Base-by-base conservation (phyloP, 768 basidiomycete species). In the Glaciozyma martinii region DNA sequence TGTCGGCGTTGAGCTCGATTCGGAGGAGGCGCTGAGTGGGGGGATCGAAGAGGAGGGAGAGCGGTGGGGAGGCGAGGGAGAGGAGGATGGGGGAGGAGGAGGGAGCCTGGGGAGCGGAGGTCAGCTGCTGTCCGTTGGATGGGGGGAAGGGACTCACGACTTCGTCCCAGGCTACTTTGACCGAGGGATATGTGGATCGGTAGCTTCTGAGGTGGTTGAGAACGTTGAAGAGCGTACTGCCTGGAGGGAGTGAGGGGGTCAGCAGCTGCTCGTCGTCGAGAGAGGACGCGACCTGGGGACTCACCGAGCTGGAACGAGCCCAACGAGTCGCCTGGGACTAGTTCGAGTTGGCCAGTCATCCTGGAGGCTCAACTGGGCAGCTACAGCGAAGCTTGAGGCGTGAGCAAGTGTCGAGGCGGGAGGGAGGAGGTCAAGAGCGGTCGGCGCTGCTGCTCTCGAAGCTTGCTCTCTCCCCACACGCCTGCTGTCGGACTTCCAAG, bases 271-370 rank as follows among this genome's bases (percentile, higher is more conserved):
- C 19, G 25, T 40, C 4, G 55, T 8, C 27, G 49, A 27, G 33
- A 44, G 47, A 32, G 57, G 43, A 44, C 5, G 32, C 27, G 29
- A 29, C 15, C n/a, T 6, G 27, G 23, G 23, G n/a, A 27, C 68
- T 60, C 52, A 70, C 71, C 68, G 21, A 72, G 69, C 32, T 56
- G 53, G 62, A 70, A 72, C 1, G 63, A 66, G 16, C 71, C 69
- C 16, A 72, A 59, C 18, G 61, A n/a, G 16, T 59, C 47, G 6
- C 64, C 68, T 16, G 64, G 71, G 5, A 37, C 7, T 19, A 70
- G 62, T 1, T 63, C 60, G 9, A 70, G 62, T 40, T 40, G 37
- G 37, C 37, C 37, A 40, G 37, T 40, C 37, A 40, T 40, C 37
- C 37, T 40, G 10, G 12, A 13, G 10, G 15, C 12, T 40, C 12